A percentile compares a stretch with the other conserved stretches of the same genome.
Evolutionary conservation across 1,284 basidiomycete species (phyloP).

Genomic region (Caloboletus firmus): DNA sequence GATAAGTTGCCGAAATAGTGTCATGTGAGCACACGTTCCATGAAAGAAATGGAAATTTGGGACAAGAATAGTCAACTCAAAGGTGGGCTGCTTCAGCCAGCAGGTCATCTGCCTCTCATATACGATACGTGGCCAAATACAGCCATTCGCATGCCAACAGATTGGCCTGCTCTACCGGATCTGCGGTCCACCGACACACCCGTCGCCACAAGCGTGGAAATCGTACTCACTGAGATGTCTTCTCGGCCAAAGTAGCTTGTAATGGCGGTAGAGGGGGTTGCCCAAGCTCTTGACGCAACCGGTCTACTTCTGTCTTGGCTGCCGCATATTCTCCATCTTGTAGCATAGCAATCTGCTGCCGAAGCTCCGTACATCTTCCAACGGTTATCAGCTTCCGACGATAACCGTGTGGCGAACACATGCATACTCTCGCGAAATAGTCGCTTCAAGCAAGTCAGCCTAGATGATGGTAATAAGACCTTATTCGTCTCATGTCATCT

Average conservation of each 20-base stretch:
- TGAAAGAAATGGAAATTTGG: constrained; percentile 2
- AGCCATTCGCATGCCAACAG: constrained; percentile 7
- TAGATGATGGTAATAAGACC: constrained; percentile 29
- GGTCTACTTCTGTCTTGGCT: constrained; percentile 73
- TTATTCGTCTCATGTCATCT: constrained; percentile 2
- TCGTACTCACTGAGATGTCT: constrained; percentile 60
- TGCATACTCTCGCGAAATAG: constrained; percentile 62
- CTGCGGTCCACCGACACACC: neutral
- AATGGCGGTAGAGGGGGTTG: constrained; percentile 68
- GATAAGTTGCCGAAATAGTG: constrained; percentile 7
- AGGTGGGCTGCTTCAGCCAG: neutral
- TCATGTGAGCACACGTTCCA: constrained; percentile 24
- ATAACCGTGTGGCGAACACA: constrained; percentile 3
- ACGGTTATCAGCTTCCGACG: constrained; percentile 10
- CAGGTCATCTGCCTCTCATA: neutral
- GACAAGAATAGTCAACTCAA: constrained; percentile 2
- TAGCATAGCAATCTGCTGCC: constrained; percentile 60
- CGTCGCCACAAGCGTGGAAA: constrained; percentile 15
- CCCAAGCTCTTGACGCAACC: constrained; percentile 69
- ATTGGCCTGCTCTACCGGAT: constrained; percentile 1
- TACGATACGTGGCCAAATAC: constrained; percentile 1
- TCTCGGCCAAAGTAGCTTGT: constrained; percentile 71
- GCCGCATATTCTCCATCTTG: constrained; percentile 72
- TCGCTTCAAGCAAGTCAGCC: constrained; percentile 53
- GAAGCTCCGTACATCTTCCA: constrained; percentile 60